A percentile compares a stretch with the other conserved stretches of the same genome.
Conservation (phyloP, 768 basidiomycete genomes). For the Zangia roseola region DNA sequence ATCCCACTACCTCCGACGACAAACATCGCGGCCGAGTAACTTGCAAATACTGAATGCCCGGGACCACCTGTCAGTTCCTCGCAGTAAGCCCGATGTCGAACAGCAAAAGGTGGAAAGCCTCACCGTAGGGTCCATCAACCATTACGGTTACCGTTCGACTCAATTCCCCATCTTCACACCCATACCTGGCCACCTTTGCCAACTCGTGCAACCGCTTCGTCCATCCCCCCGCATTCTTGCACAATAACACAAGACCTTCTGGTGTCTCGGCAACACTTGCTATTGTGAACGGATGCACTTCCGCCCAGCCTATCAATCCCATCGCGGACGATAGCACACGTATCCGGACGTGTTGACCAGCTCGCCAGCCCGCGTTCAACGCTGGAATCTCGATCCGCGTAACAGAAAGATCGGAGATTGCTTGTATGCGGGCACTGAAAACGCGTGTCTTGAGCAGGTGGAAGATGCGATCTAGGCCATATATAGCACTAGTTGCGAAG, state of each 20-base stretch:
- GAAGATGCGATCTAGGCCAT: slow-evolving; percentile 44
- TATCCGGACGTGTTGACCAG: slow-evolving; percentile 60
- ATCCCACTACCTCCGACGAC: slow-evolving; percentile 63
- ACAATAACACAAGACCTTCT: slow-evolving; percentile 48
- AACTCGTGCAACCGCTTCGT: slow-evolving; percentile 43
- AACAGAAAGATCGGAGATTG: slow-evolving; percentile 44
- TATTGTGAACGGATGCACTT: slow-evolving; percentile 55
- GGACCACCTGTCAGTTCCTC: slow-evolving; percentile 34
- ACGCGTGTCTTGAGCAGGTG: slow-evolving; percentile 49
- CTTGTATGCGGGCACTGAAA: slow-evolving; percentile 41
- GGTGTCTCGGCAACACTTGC: slow-evolving; percentile 41
- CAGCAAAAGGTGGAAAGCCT: not conserved
- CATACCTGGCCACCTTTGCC: slow-evolving; percentile 36
- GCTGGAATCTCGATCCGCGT: slow-evolving; percentile 47
- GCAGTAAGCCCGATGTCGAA: not conserved
- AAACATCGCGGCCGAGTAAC: slow-evolving; percentile 53
- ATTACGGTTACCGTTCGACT: slow-evolving; percentile 37
- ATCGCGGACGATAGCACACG: slow-evolving; percentile 41
- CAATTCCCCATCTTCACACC: slow-evolving; percentile 26
- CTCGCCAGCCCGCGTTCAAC: slow-evolving; percentile 52
- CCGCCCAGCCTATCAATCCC: slow-evolving; percentile 40
- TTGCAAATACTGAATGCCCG: slow-evolving; percentile 45
- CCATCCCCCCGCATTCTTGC: slow-evolving; percentile 52
- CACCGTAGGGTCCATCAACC: slow-evolving; percentile 57
- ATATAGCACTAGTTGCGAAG: slow-evolving; percentile 37